A percentile compares a stretch with the other conserved stretches of the same genome.
phyloP scores from a whole-genome alignment of 371 early-diverging fungal genomes.

The Mortierella sp. region DNA sequence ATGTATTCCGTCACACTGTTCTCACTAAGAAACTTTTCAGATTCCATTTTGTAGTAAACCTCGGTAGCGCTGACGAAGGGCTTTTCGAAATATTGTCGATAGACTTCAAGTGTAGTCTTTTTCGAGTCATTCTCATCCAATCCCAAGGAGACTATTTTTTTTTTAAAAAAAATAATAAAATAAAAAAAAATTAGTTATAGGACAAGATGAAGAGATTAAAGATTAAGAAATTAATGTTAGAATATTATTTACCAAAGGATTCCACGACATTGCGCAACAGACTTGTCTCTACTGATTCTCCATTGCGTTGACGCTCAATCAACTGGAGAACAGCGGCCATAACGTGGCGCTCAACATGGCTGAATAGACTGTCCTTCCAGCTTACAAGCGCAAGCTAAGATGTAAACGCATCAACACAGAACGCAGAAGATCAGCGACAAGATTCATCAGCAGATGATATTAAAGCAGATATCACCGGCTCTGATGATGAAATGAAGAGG shows the following conservation, averaged over 20 bases:
- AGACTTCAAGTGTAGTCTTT: slow-evolving; percentile 87
- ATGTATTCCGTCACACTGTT: slow-evolving; percentile 94
- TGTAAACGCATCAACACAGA: neutral
- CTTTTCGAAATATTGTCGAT: slow-evolving; percentile 85
- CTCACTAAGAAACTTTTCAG: slow-evolving; percentile 86
- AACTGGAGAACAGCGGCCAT: slow-evolving; percentile 87
- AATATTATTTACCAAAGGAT: slow-evolving; percentile 77
- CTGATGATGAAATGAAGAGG: too few species aligned
- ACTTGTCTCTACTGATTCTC: slow-evolving; percentile 89
- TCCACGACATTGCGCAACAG: slow-evolving; percentile 91
- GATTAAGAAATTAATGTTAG: neutral
- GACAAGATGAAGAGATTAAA: neutral
- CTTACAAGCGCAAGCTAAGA: slow-evolving; percentile 83
- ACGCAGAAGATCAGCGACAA: neutral
- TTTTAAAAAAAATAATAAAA: slow-evolving; percentile 8
- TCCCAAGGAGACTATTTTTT: slow-evolving; percentile 78
- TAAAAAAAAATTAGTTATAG: neutral
- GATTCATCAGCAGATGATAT: neutral
- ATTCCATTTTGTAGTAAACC: slow-evolving; percentile 88
- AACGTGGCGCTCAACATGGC: slow-evolving; percentile 80
- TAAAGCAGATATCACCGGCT: too few species aligned
- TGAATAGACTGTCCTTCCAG: slow-evolving; percentile 92
- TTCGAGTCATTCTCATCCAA: slow-evolving; percentile 85
- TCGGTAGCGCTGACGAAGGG: slow-evolving; percentile 86
- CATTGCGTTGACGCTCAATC: slow-evolving; percentile 89